Base-by-base conservation (phyloP, 2,329 filamentous ascomycete genomes). In the Verticillium isaacii region DNA sequence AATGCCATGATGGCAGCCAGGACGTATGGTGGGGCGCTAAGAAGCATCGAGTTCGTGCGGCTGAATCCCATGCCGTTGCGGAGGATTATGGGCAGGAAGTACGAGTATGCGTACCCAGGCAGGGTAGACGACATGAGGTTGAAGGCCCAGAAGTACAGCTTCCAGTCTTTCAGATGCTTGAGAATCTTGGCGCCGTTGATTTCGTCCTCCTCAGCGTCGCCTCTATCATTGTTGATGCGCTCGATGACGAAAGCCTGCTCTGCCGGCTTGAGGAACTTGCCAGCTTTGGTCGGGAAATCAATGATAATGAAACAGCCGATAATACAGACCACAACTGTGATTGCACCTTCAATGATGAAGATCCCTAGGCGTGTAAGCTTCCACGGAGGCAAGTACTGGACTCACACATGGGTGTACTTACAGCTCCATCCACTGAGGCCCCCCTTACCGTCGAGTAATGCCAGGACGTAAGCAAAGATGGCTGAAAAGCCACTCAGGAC, bases 61-160 rank as follows among this genome's bases (percentile, higher is more conserved):
- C 66, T 70, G 62, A 72, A 76, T 1, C 74, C 74, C 69, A 78
- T 72, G 7, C 73, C 72, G 6, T 67, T 65, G 14, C 67, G 69
- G 11, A 77, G 66, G 55, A 77, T 75, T 58, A 77, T 71, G 3
- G 75, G 74, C 4, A 75, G 68, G 66, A 77, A 77, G 61, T 75
- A 75, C 57, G 67, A 67, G 62, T 72, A 74, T 1, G 72, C 70
- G 60, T 75, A 76, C 5, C 68, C 68, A 1, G 71, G 69, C 37
- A 67, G 67, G 58, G 68, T 73, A 61, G 68, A 71, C 32, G 68
- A 66, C 65, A 73, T 60, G 64, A 72, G 68, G 62, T 70, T 72
- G 63, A 72, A 74, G 14, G 70, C 72, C 69, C 70, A 73, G 61
- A 74, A 66, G 66, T 75, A 71, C 5, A 74, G 61, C 64, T 73